phyloP scores from a whole-genome alignment of 140 eudicot genomes.

The Cichorium intybus region DNA sequence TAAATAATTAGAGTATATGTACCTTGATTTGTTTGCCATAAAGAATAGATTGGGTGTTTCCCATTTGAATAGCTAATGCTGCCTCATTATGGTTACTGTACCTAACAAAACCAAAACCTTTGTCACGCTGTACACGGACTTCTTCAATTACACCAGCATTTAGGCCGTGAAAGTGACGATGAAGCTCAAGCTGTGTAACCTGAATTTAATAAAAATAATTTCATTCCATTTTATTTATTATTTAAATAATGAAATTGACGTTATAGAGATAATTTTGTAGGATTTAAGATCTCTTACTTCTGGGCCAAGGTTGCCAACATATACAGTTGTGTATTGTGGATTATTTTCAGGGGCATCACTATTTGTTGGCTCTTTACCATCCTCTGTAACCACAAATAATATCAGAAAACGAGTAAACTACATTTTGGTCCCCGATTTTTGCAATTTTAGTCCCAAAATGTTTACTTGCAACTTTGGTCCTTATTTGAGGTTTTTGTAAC shows the following conservation, averaged over 20 bases:
- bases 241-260: neutral
- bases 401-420: neutral
- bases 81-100: constrained; percentile 84
- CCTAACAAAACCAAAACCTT: constrained; percentile 89
- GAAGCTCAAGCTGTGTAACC: constrained; percentile 82
- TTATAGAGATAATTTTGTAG: neutral
- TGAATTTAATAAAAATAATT: constrained; percentile 23
- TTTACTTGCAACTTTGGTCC: no score
- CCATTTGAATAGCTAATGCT: constrained; percentile 73
- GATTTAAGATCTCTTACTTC: constrained; percentile 46
- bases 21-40: constrained; percentile 85
- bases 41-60: constrained; percentile 61
- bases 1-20: neutral
- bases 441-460: no score
- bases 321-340: constrained; percentile 74
- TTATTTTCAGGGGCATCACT: constrained; percentile 84
- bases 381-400: constrained; percentile 51
- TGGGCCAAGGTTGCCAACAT: constrained; percentile 88
- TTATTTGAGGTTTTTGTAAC: no score
- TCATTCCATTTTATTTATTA: neutral
- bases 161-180: constrained; percentile 74
- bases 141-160: constrained; percentile 84
- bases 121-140: constrained; percentile 83
- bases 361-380: constrained; percentile 55
- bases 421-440: no score